Percentiles rank a stretch among this genome's conserved stretches.
These are phyloP conservation scores for Penicillium coprophilum DNA, from an alignment of 495 filamentous ascomycete species.

Conservation along the genomic window DNA sequence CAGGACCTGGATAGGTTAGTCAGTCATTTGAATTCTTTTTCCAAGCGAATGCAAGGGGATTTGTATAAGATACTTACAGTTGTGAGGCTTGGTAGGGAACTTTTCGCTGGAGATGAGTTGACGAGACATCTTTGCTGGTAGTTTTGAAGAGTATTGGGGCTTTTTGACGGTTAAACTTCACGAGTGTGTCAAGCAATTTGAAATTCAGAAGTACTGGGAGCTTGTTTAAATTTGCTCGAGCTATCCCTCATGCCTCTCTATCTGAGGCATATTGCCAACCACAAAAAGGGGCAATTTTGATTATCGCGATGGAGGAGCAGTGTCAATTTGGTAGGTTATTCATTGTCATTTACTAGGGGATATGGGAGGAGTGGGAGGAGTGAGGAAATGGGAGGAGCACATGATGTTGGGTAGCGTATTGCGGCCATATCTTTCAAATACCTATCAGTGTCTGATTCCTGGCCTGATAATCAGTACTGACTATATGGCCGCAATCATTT, in stretches of 20 bases:
- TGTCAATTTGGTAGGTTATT: background rate
- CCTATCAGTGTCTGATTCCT: background rate
- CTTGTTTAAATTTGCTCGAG: conserved; percentile 12
- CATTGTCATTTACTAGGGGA: background rate
- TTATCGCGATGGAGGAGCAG: conserved; percentile 1
- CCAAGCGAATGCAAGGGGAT: background rate
- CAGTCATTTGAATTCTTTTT: background rate
- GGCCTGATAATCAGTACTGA: background rate
- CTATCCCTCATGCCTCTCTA: conserved; percentile 4
- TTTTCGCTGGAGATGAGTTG: conserved; percentile 44
- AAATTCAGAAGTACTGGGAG: background rate
- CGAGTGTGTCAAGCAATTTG: background rate
- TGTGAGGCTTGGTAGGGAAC: conserved; percentile 44
- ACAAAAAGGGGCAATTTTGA: background rate
- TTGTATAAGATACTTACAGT: conserved; percentile 27
- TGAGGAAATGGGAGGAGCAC: conserved; percentile 16
- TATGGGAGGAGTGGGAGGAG: background rate
- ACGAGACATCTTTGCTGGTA: conserved; percentile 34
- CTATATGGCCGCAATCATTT: background rate
- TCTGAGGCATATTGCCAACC: background rate
- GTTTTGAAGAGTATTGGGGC: background rate
- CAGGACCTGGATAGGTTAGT: conserved; percentile 26
- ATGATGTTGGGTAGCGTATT: background rate
- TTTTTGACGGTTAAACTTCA: background rate
- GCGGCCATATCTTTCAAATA: background rate